Evolutionary conservation across 768 basidiomycete species (phyloP).

Genomic region (Phylloporus sp.): DNA sequence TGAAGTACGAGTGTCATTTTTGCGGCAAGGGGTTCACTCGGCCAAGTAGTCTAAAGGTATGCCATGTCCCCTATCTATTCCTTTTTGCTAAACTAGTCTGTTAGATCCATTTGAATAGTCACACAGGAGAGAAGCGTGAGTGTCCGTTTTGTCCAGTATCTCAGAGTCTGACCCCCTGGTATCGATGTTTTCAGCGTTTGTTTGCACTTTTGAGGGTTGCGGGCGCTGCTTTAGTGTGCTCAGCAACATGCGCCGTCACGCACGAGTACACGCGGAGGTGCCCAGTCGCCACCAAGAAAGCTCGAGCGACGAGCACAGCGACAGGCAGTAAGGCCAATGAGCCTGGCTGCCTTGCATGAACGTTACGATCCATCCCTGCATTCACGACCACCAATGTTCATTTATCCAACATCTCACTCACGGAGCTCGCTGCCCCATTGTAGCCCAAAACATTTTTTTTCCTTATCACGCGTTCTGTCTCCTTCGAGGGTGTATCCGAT

Average conservation of each 20-base stretch:
- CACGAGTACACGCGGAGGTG: constrained; percentile 58
- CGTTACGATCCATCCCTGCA: constrained; percentile 6
- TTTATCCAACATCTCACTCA: not conserved
- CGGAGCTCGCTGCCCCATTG: constrained; percentile 3
- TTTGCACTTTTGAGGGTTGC: constrained; percentile 71
- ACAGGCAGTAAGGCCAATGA: constrained; percentile 29
- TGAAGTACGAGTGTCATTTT: constrained; percentile 73
- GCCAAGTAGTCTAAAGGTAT: constrained; percentile 78
- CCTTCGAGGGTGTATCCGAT: constrained; percentile 16
- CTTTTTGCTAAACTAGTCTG: constrained; percentile 6
- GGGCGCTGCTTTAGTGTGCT: constrained; percentile 82
- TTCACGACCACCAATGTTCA: constrained; percentile 4
- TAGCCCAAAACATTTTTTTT: constrained; percentile 6
- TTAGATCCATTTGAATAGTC: constrained; percentile 81
- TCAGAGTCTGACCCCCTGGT: constrained; percentile 12
- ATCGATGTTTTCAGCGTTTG: constrained; percentile 50
- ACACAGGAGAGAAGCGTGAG: constrained; percentile 84
- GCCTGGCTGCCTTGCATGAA: constrained; percentile 12
- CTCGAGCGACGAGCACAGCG: constrained; percentile 46
- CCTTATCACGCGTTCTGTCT: constrained; percentile 4
- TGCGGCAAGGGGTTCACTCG: constrained; percentile 81
- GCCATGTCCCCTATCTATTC: not conserved
- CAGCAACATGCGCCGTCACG: constrained; percentile 86
- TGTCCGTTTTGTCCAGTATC: constrained; percentile 8
- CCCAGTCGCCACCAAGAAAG: constrained; percentile 34